phyloP scores from a whole-genome alignment of 352 stramenopile genomes.

The Pythium monospermum region DNA sequence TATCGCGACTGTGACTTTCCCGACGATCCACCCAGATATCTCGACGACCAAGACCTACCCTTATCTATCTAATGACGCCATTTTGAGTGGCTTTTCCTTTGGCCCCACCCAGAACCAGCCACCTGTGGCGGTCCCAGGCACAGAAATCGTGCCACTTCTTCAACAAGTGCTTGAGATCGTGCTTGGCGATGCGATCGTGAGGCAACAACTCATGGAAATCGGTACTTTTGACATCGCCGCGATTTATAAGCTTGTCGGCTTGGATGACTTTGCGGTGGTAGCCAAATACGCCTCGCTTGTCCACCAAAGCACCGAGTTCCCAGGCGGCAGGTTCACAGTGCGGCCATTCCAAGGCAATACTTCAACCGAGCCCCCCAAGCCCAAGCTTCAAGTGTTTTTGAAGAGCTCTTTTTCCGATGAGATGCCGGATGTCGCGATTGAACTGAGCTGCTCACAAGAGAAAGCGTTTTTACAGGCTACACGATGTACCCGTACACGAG shows the following conservation, averaged over 20 bases:
- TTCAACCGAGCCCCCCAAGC: too few species aligned
- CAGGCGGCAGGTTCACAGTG: conserved; percentile 27
- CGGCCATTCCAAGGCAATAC: conserved; percentile 12
- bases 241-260: conserved; percentile 29
- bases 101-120: background rate
- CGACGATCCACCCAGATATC: conserved; percentile 25
- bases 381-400: conserved; percentile 30
- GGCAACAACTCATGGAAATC: conserved; percentile 21
- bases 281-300: conserved; percentile 39
- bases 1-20: conserved; percentile 30
- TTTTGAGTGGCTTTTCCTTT: background rate
- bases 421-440: conserved; percentile 13
- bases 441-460: conserved; percentile 26
- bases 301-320: conserved; percentile 37
- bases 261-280: conserved; percentile 28
- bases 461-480: conserved; percentile 26
- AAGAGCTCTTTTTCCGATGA: conserved; percentile 2
- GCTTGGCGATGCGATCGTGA: conserved; percentile 19
- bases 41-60: conserved; percentile 4
- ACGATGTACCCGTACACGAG: conserved; percentile 14
- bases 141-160: conserved; percentile 26
- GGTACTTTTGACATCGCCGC: conserved; percentile 33
- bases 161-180: conserved; percentile 26
- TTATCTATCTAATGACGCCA: conserved; percentile 5
- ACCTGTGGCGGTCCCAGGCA: conserved; percentile 13